Evolutionary conservation across 371 early-diverging fungal species (phyloP).

Genomic region (Funneliformis caledonium): DNA sequence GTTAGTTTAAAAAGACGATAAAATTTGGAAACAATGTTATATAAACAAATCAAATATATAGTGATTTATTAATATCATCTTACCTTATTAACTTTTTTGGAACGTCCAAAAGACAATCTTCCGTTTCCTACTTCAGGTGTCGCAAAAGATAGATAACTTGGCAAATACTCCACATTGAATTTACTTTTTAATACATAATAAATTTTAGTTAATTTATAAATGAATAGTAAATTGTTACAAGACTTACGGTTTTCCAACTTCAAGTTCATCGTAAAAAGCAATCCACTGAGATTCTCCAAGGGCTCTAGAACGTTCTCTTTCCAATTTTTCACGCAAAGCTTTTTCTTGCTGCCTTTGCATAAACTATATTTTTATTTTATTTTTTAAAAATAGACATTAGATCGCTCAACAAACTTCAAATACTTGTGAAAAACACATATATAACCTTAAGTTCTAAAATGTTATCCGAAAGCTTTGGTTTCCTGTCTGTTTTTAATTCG

Average conservation of each 20-base stretch:
- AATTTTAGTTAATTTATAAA: background rate
- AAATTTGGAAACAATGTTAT: no score
- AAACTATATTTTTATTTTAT: background rate
- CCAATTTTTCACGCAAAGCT: background rate
- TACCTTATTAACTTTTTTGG: background rate
- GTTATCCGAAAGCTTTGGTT: slow-evolving; percentile 4
- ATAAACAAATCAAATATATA: no score
- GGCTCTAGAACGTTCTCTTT: background rate
- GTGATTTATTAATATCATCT: background rate
- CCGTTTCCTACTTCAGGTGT: slow-evolving; percentile 6
- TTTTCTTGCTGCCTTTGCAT: slow-evolving; percentile 15
- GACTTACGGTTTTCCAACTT: slow-evolving; percentile 23
- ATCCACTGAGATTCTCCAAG: slow-evolving; percentile 18
- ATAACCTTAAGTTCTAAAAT: slow-evolving; percentile 22
- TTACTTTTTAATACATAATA: slow-evolving; percentile 7
- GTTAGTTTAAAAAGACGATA: background rate
- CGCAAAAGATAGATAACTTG: slow-evolving; percentile 23
- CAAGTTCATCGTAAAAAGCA: slow-evolving; percentile 9
- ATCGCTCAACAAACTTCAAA: no score
- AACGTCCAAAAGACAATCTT: slow-evolving; percentile 22
- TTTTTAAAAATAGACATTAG: background rate
- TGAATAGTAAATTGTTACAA: no score
- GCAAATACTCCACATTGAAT: slow-evolving; percentile 2
- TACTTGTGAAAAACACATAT: background rate
- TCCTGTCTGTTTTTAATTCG: background rate